Percentiles rank a stretch among this genome's conserved stretches.
These are phyloP conservation scores for Sphagnurus paluster DNA, from an alignment of 1,284 basidiomycete species.

Conservation along the genomic window DNA sequence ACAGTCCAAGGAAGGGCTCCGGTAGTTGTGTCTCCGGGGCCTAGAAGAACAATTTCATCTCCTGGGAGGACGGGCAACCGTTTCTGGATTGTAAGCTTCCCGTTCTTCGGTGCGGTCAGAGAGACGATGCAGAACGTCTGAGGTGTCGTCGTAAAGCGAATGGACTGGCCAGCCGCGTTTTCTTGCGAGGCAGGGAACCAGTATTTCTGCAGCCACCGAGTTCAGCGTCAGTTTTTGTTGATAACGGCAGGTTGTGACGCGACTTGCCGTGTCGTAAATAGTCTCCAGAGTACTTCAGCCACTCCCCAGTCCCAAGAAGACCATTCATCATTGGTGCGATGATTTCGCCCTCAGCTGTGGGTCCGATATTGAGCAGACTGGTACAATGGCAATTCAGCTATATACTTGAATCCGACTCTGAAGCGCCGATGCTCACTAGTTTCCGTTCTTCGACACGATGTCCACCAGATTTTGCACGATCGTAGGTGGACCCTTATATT, in stretches of 20 bases:
- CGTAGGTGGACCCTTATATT: conserved; percentile 49
- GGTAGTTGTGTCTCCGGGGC: conserved; percentile 24
- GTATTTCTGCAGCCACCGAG: conserved; percentile 35
- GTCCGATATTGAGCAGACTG: conserved; percentile 55
- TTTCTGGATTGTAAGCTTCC: conserved; percentile 37
- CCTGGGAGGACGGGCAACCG: conserved; percentile 46
- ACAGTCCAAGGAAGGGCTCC: conserved; percentile 22
- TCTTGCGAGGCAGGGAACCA: conserved; percentile 44
- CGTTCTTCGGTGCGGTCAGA: conserved; percentile 36
- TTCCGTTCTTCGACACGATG: conserved; percentile 57
- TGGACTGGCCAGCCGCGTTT: conserved; percentile 26
- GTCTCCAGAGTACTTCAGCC: conserved; percentile 49
- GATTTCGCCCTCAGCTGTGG: conserved; percentile 53
- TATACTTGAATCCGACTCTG: too few species aligned
- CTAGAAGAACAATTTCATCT: conserved; percentile 44
- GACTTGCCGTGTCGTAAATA: conserved; percentile 54
- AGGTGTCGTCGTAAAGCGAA: conserved; percentile 51
- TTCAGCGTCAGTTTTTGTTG: too few species aligned
- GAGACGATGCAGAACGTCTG: conserved; percentile 53
- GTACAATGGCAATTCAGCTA: neutral
- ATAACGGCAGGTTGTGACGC: neutral
- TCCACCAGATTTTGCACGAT: conserved; percentile 54
- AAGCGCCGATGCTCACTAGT: conserved; percentile 38
- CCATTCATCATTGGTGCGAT: conserved; percentile 45
- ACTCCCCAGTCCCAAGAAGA: conserved; percentile 48